These are phyloP conservation scores for Skeletonema grethae DNA, from an alignment of 108 stramenopile species.

Conservation along the genomic window DNA sequence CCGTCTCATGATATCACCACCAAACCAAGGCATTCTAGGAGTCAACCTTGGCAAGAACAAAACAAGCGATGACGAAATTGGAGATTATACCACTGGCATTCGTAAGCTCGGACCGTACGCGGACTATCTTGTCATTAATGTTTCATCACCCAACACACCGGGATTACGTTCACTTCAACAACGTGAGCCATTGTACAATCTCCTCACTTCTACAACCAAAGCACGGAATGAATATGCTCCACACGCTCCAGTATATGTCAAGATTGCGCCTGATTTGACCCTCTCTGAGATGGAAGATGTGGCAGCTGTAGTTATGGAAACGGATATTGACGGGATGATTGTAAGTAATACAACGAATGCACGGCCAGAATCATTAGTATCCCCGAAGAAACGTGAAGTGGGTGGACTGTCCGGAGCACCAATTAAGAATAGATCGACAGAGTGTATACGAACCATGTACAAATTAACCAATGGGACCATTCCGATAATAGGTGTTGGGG, in stretches of 20 bases:
- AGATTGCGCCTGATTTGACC: conserved; percentile 92
- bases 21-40: conserved; percentile 62
- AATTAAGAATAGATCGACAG: conserved; percentile 76
- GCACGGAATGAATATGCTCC: conserved; percentile 55
- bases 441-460: conserved; percentile 84
- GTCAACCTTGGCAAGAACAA: conserved; percentile 98
- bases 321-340: conserved; percentile 89
- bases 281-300: conserved; percentile 79
- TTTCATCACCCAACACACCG: conserved; percentile 92
- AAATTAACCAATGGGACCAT: conserved; percentile 74
- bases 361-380: conserved; percentile 63
- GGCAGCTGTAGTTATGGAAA: conserved; percentile 60
- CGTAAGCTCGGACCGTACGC: conserved; percentile 80
- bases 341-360: conserved; percentile 90
- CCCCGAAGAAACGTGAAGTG: conserved; percentile 53
- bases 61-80: conserved; percentile 51
- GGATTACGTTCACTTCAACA: conserved; percentile 88
- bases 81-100: conserved; percentile 86
- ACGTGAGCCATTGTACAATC: conserved; percentile 53
- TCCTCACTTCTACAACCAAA: conserved; percentile 63
- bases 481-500: conserved; percentile 96
- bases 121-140: conserved; percentile 96
- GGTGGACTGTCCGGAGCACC: conserved; percentile 94
- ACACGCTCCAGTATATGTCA: conserved; percentile 87
- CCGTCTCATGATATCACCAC: conserved; percentile 20